Evolutionary conservation across 2,329 filamentous ascomycete species (phyloP).

Genomic region (Diaporthe amygdali): DNA sequence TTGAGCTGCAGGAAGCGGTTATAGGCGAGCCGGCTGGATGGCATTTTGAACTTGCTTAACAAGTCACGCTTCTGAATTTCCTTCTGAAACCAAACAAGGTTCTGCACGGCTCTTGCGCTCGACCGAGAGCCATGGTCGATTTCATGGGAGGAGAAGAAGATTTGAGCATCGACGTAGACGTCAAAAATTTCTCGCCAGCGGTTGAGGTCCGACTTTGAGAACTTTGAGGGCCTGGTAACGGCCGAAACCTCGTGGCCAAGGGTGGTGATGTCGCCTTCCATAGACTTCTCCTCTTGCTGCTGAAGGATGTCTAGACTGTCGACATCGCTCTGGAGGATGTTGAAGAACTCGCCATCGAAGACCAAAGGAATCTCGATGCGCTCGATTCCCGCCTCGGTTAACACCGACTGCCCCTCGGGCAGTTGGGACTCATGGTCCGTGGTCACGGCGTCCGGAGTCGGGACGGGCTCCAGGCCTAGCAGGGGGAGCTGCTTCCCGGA

Average conservation of each 20-base stretch:
- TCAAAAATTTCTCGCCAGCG: slow-evolving; percentile 84
- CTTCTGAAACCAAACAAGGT: slow-evolving; percentile 75
- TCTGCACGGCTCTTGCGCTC: slow-evolving; percentile 67
- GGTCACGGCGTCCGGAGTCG: neutral
- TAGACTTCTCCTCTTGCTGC: slow-evolving; percentile 64
- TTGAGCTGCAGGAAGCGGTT: slow-evolving; percentile 76
- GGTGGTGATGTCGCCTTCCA: slow-evolving; percentile 66
- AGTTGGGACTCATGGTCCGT: neutral
- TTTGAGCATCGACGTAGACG: slow-evolving; percentile 76
- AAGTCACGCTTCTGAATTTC: slow-evolving; percentile 67
- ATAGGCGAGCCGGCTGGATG: slow-evolving; percentile 68
- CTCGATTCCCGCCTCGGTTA: slow-evolving; percentile 24
- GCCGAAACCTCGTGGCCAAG: slow-evolving; percentile 70
- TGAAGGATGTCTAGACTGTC: slow-evolving; percentile 72
- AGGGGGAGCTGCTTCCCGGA: slow-evolving; percentile 47
- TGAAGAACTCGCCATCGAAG: slow-evolving; percentile 82
- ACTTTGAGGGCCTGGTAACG: slow-evolving; percentile 67
- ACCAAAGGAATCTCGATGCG: slow-evolving; percentile 76
- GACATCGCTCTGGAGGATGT: slow-evolving; percentile 74
- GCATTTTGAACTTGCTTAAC: slow-evolving; percentile 66
- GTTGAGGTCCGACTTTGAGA: slow-evolving; percentile 70
- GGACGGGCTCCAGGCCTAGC: neutral
- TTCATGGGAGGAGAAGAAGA: slow-evolving; percentile 84
- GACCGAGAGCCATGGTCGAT: slow-evolving; percentile 70
- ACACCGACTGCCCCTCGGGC: neutral